Evolutionary conservation across 345 rosid species (phyloP).

Genomic region (Citrus australasica): DNA sequence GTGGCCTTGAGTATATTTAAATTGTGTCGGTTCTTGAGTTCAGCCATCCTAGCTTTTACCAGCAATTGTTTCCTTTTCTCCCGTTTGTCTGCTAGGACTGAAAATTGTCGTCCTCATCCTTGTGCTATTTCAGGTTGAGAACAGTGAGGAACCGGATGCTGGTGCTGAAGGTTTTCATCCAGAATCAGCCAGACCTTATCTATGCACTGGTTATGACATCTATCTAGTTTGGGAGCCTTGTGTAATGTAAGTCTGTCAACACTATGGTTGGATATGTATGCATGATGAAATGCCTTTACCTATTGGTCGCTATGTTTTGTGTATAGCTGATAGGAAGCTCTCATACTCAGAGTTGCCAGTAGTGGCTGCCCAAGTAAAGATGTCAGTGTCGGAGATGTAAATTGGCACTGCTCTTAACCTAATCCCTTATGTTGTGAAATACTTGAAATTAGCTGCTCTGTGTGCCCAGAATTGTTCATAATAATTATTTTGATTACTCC

Average conservation of each 20-base stretch:
- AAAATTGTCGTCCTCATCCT: not conserved
- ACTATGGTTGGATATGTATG: not conserved
- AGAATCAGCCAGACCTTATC: conserved; percentile 50
- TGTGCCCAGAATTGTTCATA: too few species aligned
- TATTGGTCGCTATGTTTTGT: not conserved
- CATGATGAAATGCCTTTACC: not conserved
- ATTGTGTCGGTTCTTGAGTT: not conserved
- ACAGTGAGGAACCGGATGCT: conserved; percentile 29
- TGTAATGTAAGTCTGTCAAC: conserved; percentile 56
- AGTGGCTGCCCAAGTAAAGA: too few species aligned
- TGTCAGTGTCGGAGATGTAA: too few species aligned
- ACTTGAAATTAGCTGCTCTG: too few species aligned
- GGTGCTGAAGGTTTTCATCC: conserved; percentile 13
- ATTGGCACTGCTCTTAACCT: too few species aligned
- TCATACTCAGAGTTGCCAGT: too few species aligned
- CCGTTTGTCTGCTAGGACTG: not conserved
- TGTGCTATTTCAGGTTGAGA: conserved; percentile 32
- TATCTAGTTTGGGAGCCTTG: conserved; percentile 86
- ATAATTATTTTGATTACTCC: too few species aligned
- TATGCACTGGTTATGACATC: conserved; percentile 87
- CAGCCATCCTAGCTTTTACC: not conserved
- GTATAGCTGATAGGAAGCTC: not conserved
- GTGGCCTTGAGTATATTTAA: not conserved
- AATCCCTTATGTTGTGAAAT: too few species aligned
- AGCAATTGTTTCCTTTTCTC: not conserved